These are phyloP conservation scores for Ambrosia hybrid DNA, from an alignment of 140 eudicot species.

Conservation along the genomic window DNA sequence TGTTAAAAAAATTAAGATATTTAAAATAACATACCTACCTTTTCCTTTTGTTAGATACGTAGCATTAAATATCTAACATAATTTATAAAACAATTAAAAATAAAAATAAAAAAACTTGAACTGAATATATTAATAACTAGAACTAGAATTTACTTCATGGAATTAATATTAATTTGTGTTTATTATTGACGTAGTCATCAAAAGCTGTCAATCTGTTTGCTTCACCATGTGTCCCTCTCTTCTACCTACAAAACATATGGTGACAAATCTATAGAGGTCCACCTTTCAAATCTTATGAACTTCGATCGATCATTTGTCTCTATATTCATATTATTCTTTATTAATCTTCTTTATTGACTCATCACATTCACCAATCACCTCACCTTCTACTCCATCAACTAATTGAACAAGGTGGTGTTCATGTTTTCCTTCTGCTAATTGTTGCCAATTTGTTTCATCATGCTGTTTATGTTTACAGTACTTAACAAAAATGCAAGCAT, in stretches of 20 bases:
- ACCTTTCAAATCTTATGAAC: constrained; percentile 1
- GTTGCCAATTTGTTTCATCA: no score
- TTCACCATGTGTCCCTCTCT: constrained; percentile 10
- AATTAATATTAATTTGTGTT: neutral
- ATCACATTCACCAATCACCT: constrained; percentile 21
- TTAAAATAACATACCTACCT: no score
- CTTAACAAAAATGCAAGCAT: neutral
- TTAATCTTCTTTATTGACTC: constrained; percentile 12
- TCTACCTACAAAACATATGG: constrained; percentile 10
- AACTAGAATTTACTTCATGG: no score
- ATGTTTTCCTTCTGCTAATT: neutral
- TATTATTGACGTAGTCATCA: constrained; percentile 20
- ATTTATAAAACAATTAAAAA: no score
- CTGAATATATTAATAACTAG: no score
- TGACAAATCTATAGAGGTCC: neutral
- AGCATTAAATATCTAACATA: no score
- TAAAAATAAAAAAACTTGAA: no score
- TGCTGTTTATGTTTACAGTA: no score
- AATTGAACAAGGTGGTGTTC: neutral
- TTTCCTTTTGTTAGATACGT: no score
- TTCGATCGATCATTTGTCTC: constrained; percentile 19
- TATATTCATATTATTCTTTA: neutral
- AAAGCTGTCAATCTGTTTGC: constrained; percentile 16
- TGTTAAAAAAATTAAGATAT: no score
- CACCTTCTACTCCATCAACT: neutral